A percentile compares a stretch with the other conserved stretches of the same genome.
Evolutionary conservation across 2,329 filamentous ascomycete species (phyloP).

Genomic region (Claviceps sp.): DNA sequence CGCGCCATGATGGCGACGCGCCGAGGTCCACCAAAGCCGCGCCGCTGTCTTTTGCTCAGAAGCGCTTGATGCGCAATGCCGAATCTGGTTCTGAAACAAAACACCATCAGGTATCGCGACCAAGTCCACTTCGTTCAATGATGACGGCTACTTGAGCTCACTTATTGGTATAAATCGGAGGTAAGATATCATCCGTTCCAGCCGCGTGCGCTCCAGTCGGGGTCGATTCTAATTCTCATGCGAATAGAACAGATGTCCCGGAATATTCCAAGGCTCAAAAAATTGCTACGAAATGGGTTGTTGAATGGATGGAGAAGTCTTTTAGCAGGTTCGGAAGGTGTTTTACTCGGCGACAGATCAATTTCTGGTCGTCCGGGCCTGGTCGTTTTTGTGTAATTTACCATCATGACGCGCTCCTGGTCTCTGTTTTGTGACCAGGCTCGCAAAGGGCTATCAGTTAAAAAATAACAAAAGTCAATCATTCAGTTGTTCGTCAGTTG

Average conservation of each 20-base stretch:
- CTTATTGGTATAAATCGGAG: slow-evolving; percentile 17
- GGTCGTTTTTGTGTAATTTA: background rate
- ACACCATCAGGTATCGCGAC: slow-evolving; percentile 40
- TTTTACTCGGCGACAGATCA: background rate
- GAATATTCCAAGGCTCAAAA: slow-evolving; percentile 4
- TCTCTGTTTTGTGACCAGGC: background rate
- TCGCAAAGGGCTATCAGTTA: background rate
- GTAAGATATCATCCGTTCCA: slow-evolving; percentile 10
- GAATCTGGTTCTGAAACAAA: slow-evolving; percentile 29
- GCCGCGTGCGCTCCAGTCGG: background rate
- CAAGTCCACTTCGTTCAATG: slow-evolving; percentile 56
- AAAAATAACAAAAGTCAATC: background rate
- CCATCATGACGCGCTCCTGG: background rate
- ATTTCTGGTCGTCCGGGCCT: background rate
- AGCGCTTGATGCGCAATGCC: slow-evolving; percentile 34
- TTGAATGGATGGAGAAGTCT: background rate
- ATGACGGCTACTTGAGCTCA: slow-evolving; percentile 47
- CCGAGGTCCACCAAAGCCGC: slow-evolving; percentile 30
- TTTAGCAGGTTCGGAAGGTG: background rate
- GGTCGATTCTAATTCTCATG: slow-evolving; percentile 2
- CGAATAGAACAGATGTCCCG: slow-evolving; percentile 1
- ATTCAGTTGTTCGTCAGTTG: background rate
- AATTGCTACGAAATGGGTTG: slow-evolving; percentile 3
- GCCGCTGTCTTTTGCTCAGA: slow-evolving; percentile 31
- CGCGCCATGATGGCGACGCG: slow-evolving; percentile 26